A percentile compares a stretch with the other conserved stretches of the same genome.
Evolutionary conservation across 176 grass and related monocot genomes (phyloP).

Genomic region (Themeda triandra): DNA sequence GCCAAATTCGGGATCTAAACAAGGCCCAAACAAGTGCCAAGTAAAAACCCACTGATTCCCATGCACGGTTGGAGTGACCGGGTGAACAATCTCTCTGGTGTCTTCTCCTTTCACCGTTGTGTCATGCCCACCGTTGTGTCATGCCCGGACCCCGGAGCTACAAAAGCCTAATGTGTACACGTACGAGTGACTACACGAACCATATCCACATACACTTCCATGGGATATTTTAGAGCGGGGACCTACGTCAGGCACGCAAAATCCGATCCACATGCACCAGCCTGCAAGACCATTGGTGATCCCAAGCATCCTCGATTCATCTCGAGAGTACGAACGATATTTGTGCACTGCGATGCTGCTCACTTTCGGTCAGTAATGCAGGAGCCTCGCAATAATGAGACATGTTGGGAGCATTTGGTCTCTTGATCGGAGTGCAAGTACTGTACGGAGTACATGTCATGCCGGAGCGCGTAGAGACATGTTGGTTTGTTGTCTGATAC

Average conservation of each 20-base stretch:
- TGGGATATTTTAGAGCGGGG: no score
- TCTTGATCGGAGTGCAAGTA: background rate
- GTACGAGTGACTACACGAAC: no score
- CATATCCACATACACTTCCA: no score
- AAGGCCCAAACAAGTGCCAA: no score
- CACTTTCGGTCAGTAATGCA: background rate
- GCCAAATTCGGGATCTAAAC: no score
- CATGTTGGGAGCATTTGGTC: background rate
- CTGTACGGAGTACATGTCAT: background rate
- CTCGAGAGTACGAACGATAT: background rate
- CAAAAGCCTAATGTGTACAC: no score
- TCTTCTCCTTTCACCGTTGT: background rate
- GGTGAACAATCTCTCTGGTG: background rate
- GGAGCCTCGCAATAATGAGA: background rate
- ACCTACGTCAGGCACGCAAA: no score
- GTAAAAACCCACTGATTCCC: conserved; percentile 5
- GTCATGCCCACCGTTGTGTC: background rate
- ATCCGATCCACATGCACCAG: background rate
- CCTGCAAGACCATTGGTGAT: background rate
- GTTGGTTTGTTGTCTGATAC: background rate
- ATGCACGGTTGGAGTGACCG: background rate
- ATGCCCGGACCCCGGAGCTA: background rate
- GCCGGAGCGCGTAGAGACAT: background rate
- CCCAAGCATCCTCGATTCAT: background rate
- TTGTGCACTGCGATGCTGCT: background rate